Evolutionary conservation across 192 early-diverging fungal species (phyloP), one percentile per base, ranked within the genome.

Genomic region (Funneliformis mosseae): DNA sequence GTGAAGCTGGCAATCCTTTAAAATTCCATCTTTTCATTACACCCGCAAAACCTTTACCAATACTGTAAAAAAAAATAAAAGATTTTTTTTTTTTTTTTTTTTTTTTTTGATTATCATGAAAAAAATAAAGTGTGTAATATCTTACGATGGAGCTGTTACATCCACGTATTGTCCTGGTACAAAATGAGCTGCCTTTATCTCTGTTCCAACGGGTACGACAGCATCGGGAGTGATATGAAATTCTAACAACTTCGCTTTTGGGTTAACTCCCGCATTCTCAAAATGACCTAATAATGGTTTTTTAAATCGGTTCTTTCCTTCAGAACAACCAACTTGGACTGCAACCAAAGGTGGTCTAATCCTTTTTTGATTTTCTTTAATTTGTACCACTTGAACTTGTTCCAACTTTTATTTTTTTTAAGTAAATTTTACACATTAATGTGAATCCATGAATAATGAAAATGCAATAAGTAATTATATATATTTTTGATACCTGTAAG

Each of bases 21-120:
- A 98, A 98, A 42, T 92, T 92, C 91, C 93, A 96, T 85, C 97
- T 91, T 91, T 99, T 99, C 97, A 99, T 99, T 8, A 92, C 95
- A 80, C 97, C 97, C 79, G 94, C 93, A 87, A 98, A 98, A 21
- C 97, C 97, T 84, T 98, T 98, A 77, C 95, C 96, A 59, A 93
- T 90, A 27, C 93, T 94, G 59, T 23, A 64, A 14, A 68, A 48
- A 12, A 43, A 38, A n/a, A n/a, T n/a, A n/a, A n/a, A n/a, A n/a
- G n/a, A n/a, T 3, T n/a, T 42, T 42, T 11, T 38, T 14, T 66
- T 38, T 11, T 4, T 9, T 66, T 67, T 43, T 61, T 7, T n/a
- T n/a, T n/a, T n/a, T n/a, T 33, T 33, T 33, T 33, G 33, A 33
- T 33, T 33, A 33, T 33, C 33, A 33, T 33, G 33, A 33, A 33